A percentile compares a stretch with the other conserved stretches of the same genome.
These are phyloP conservation scores for Eremomyces bilateralis DNA, from an alignment of 495 filamentous ascomycete species.

Conservation along the genomic window DNA sequence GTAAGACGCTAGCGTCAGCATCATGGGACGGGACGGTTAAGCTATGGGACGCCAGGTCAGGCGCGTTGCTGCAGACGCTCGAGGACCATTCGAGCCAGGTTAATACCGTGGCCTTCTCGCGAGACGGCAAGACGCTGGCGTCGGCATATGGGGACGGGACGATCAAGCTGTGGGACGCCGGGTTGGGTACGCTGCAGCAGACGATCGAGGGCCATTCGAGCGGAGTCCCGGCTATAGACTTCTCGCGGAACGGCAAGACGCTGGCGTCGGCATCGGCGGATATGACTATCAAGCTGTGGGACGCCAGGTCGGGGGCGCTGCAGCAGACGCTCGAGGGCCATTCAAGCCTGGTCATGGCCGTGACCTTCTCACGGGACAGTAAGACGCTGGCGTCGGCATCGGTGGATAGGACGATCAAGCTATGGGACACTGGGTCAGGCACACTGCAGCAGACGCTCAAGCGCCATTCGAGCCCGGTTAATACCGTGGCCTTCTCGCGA, in stretches of 20 bases:
- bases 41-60: too few relatives aligned
- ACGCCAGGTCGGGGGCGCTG: not conserved
- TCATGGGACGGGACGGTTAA: too few relatives aligned
- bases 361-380: slow-evolving; percentile 1
- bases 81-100: too few relatives aligned
- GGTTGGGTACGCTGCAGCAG: too few relatives aligned
- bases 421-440: slow-evolving; percentile 19
- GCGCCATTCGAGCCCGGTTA: slow-evolving; percentile 9
- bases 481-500: slow-evolving; percentile 6
- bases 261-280: slow-evolving; percentile 2
- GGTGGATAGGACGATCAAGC: slow-evolving; percentile 15
- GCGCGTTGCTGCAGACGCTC: too few relatives aligned
- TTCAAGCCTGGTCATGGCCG: not conserved
- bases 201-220: too few relatives aligned
- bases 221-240: slow-evolving; percentile 1
- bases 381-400: slow-evolving; percentile 16
- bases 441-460: slow-evolving; percentile 8
- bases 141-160: too few relatives aligned
- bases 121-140: not conserved
- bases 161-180: too few relatives aligned
- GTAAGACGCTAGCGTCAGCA: slow-evolving; percentile 15
- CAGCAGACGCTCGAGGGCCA: not conserved
- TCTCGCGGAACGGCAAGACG: slow-evolving; percentile 1
- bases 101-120: too few relatives aligned
- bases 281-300: too few relatives aligned